phyloP scores from a whole-genome alignment of 2,329 filamentous ascomycete species.

The Neonectria hederae region DNA sequence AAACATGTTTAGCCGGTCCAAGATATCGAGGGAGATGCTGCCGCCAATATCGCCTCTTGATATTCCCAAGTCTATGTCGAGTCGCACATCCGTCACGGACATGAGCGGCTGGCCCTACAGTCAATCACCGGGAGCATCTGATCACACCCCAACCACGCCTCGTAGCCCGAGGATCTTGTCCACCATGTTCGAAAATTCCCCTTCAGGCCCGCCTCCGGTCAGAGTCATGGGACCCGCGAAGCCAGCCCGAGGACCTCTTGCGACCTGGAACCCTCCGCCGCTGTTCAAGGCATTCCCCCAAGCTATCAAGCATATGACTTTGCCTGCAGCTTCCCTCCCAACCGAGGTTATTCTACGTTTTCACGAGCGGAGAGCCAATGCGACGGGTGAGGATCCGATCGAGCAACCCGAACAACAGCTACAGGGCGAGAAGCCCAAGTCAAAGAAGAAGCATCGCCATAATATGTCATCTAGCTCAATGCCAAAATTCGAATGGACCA shows the following conservation, averaged over 20 bases:
- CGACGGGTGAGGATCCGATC: slow-evolving; percentile 29
- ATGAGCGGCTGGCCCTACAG: slow-evolving; percentile 55
- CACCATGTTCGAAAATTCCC: slow-evolving; percentile 36
- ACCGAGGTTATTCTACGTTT: slow-evolving; percentile 75
- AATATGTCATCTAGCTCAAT: slow-evolving; percentile 53
- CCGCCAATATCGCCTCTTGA: slow-evolving; percentile 44
- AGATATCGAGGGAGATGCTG: slow-evolving; percentile 48
- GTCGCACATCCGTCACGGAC: slow-evolving; percentile 59
- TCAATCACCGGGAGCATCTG: slow-evolving; percentile 49
- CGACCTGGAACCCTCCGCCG: slow-evolving; percentile 74
- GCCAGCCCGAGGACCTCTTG: slow-evolving; percentile 46
- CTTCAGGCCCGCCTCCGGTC: slow-evolving; percentile 25
- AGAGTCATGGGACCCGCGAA: slow-evolving; percentile 32
- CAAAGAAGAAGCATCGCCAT: slow-evolving; percentile 59
- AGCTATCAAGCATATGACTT: slow-evolving; percentile 76
- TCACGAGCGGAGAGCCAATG: slow-evolving; percentile 58
- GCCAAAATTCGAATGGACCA: slow-evolving; percentile 70
- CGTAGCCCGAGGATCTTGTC: slow-evolving; percentile 39
- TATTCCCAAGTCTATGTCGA: slow-evolving; percentile 47
- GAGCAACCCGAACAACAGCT: slow-evolving; percentile 25
- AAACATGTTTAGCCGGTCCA: slow-evolving; percentile 61
- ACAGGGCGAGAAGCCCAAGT: slow-evolving; percentile 46
- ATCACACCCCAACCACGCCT: slow-evolving; percentile 44
- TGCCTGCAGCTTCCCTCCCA: slow-evolving; percentile 73
- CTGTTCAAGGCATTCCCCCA: slow-evolving; percentile 90